Base-by-base conservation (phyloP, 2,329 filamentous ascomycete species). In the Monosporascus sp. region DNA sequence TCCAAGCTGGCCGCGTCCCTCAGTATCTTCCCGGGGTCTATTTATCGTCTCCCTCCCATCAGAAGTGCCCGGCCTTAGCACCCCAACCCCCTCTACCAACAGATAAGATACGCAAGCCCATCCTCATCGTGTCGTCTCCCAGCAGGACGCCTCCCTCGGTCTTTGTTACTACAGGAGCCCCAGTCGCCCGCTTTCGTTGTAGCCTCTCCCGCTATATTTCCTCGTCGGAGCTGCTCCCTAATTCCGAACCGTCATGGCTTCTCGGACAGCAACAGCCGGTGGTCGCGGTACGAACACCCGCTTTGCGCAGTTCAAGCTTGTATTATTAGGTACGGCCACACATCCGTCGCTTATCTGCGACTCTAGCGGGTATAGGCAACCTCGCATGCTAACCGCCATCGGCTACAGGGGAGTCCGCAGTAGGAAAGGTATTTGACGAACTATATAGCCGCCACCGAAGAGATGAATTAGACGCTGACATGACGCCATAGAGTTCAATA, bases 221-320 rank as follows among this genome's bases (percentile, higher is more conserved):
- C 31, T 35, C 7, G 31, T 35, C 14, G 5, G 6, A 44, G 14
- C 8, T 44, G 25, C 49, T 58, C 60, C 60, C 60, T 59, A 60
- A 60, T 54, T 54, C 56, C 27, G 31, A 47, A 50, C 62, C 70
- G 79, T 66, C 72, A 97, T 97, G 93, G 89, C 92, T 75, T 83
- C 89, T 73, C 86, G 91, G 85, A 85, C 85, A 77, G 86, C 74
- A 65, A 77, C 80, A 62, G 76, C 80, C 66, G 81, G 79, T 66
- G 75, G 79, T 64, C 81, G 82, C 66, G 81, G 80, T 69, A 75
- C 79, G 80, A 83, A 86, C 85, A 83, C 89, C 74, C 87, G 93
- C 68, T 97, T 99, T 75, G 93, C 94, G 67, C 94, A 99, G 81
- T 99, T 99, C 79, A 99, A 99, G 82, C 83, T 99, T 66, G 94